These are phyloP conservation scores for Suhomyces terraborum DNA, from an alignment of 1,139 yeast genomes.

Conservation along the genomic window DNA sequence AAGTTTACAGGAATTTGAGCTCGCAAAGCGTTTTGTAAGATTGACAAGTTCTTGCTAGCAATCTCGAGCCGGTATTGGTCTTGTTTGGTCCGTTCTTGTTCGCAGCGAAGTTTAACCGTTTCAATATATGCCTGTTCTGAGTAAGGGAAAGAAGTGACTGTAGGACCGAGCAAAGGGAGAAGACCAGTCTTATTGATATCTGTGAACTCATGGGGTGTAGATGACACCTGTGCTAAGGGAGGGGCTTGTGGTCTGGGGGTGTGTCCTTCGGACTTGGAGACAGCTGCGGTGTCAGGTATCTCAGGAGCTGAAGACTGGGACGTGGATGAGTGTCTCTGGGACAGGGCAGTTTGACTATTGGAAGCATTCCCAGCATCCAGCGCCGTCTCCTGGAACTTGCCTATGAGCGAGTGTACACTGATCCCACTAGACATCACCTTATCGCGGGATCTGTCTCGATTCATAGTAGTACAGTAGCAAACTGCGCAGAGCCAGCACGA, in stretches of 20 bases:
- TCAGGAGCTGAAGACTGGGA: background rate
- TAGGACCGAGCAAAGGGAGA: slow-evolving; percentile 52
- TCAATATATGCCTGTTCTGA: slow-evolving; percentile 64
- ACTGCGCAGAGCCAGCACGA: slow-evolving; percentile 4
- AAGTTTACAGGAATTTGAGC: slow-evolving; percentile 67
- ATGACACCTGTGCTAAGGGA: background rate
- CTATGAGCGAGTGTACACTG: slow-evolving; percentile 22
- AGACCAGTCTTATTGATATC: slow-evolving; percentile 23
- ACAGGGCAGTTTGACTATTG: slow-evolving; percentile 1
- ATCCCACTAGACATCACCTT: slow-evolving; percentile 12
- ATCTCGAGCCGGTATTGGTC: slow-evolving; percentile 72
- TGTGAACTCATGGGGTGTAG: slow-evolving; percentile 2
- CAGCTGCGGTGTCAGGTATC: background rate
- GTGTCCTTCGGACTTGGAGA: slow-evolving; percentile 5
- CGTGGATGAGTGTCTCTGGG: slow-evolving; percentile 1
- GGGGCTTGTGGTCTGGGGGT: slow-evolving; percentile 4
- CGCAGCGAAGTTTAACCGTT: slow-evolving; percentile 64
- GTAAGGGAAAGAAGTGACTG: slow-evolving; percentile 55
- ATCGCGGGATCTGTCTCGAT: slow-evolving; percentile 10
- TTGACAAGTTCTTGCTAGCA: slow-evolving; percentile 58
- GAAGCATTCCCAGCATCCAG: slow-evolving; percentile 5
- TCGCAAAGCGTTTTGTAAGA: slow-evolving; percentile 61
- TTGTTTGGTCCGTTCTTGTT: slow-evolving; percentile 84
- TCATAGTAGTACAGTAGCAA: slow-evolving; percentile 6
- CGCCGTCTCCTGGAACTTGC: slow-evolving; percentile 14